Conservation (phyloP, 257 asterid species). For the Rubia yunnanensis region DNA sequence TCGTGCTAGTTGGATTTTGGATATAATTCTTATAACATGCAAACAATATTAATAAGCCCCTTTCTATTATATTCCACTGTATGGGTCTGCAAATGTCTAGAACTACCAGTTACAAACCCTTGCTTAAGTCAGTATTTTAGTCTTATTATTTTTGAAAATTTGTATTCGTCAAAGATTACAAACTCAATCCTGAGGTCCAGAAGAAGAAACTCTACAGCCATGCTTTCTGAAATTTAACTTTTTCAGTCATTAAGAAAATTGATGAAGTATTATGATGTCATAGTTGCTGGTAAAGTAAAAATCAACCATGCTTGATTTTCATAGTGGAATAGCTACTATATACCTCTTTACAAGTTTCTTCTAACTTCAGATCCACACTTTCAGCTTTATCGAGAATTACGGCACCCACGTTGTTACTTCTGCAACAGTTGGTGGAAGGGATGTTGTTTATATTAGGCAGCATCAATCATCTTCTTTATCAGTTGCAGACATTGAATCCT, state of each 20-base stretch:
- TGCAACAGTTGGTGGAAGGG: conserved; percentile 93
- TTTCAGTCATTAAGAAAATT: background rate
- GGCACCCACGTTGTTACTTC: conserved; percentile 98
- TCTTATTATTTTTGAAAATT: background rate
- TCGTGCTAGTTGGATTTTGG: background rate
- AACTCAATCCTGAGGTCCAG: background rate
- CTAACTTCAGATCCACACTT: conserved; percentile 24
- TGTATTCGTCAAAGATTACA: background rate
- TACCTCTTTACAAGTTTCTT: conserved; percentile 2
- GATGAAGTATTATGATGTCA: too few species aligned
- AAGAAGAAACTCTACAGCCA: background rate
- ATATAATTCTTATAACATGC: background rate
- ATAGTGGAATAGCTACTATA: background rate
- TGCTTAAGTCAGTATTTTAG: background rate
- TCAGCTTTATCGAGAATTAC: conserved; percentile 93
- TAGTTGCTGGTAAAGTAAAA: background rate
- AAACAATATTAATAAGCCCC: background rate
- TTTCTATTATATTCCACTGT: background rate
- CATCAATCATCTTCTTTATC: conserved; percentile 90
- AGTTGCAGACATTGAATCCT: conserved; percentile 59
- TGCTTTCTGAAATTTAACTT: background rate
- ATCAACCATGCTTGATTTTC: background rate
- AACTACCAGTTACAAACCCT: background rate
- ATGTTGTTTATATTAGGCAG: conserved; percentile 75
- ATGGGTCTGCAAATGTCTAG: background rate